phyloP scores from a whole-genome alignment of 2,329 filamentous ascomycete genomes.

The Alternaria sp. region DNA sequence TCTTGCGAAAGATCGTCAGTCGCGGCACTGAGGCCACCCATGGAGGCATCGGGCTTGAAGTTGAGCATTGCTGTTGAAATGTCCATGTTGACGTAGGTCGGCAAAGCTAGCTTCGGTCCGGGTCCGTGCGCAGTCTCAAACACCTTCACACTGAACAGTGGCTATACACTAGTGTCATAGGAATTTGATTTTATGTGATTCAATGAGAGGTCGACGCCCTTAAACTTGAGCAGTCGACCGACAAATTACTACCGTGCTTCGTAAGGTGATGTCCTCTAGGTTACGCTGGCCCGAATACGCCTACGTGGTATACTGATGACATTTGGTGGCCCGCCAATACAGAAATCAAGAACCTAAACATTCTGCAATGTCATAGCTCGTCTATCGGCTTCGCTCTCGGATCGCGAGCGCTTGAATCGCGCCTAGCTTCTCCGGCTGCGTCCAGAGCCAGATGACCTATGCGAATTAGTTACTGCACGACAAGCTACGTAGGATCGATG shows the following conservation, averaged over 20 bases:
- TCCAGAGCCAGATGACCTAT: constrained; percentile 51
- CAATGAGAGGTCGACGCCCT: constrained; percentile 29
- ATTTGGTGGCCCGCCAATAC: constrained; percentile 27
- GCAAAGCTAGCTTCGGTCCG: constrained; percentile 36
- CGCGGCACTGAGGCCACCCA: constrained; percentile 48
- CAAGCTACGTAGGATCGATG: constrained; percentile 7
- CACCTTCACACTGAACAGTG: not conserved
- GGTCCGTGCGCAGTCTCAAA: constrained; percentile 17
- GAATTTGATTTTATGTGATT: constrained; percentile 24
- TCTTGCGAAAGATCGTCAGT: constrained; percentile 32
- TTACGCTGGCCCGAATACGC: constrained; percentile 35
- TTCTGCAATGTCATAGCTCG: constrained; percentile 5
- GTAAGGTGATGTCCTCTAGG: constrained; percentile 36
- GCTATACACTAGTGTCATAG: not conserved
- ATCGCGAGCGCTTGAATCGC: constrained; percentile 25
- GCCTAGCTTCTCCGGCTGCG: constrained; percentile 42
- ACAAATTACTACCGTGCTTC: constrained; percentile 41
- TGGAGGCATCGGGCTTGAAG: constrained; percentile 50
- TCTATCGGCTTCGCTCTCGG: constrained; percentile 15
- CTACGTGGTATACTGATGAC: constrained; percentile 34
- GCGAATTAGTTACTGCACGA: constrained; percentile 16
- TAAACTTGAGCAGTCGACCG: constrained; percentile 20
- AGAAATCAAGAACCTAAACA: constrained; percentile 21
- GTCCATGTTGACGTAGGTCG: constrained; percentile 29
- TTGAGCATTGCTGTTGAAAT: constrained; percentile 33